These are phyloP conservation scores for Sambucus nigra DNA, from an alignment of 129 eudicot species.

Conservation along the genomic window DNA sequence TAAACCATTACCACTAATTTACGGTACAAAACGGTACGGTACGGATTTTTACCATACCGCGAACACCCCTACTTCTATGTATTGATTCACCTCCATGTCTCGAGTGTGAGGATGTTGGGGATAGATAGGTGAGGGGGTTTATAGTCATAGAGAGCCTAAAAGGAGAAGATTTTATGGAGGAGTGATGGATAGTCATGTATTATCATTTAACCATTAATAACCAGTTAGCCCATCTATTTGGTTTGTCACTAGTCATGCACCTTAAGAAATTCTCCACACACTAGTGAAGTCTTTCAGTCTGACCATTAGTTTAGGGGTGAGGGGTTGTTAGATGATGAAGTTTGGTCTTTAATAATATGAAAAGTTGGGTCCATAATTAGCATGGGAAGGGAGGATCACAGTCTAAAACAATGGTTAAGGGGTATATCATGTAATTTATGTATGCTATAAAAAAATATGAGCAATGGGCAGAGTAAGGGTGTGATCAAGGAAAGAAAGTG, in stretches of 20 bases:
- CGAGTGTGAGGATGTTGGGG: too few species aligned
- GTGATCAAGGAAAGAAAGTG: conserved; percentile 1
- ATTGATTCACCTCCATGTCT: too few species aligned
- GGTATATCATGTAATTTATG: conserved; percentile 5
- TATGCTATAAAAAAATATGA: neutral
- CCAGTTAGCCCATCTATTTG: neutral
- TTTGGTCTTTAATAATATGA: neutral
- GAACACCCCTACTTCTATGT: too few species aligned
- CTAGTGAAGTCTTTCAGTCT: neutral
- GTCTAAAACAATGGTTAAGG: neutral
- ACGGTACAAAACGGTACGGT: too few species aligned
- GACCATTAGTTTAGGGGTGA: conserved; percentile 9
- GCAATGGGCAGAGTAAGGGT: conserved; percentile 1
- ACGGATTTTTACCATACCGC: too few species aligned
- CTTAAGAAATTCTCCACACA: conserved; percentile 6
- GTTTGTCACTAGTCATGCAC: conserved; percentile 2
- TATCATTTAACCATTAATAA: conserved; percentile 9
- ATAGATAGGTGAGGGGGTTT: neutral
- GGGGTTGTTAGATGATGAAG: neutral
- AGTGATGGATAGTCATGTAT: neutral
- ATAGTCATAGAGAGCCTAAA: neutral
- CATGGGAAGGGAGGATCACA: neutral
- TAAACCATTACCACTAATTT: too few species aligned
- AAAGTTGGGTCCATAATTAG: conserved; percentile 6
- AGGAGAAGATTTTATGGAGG: neutral